These are phyloP conservation scores for Cladosporium sp. DNA, from an alignment of 2,329 filamentous ascomycete genomes.

Conservation along the genomic window DNA sequence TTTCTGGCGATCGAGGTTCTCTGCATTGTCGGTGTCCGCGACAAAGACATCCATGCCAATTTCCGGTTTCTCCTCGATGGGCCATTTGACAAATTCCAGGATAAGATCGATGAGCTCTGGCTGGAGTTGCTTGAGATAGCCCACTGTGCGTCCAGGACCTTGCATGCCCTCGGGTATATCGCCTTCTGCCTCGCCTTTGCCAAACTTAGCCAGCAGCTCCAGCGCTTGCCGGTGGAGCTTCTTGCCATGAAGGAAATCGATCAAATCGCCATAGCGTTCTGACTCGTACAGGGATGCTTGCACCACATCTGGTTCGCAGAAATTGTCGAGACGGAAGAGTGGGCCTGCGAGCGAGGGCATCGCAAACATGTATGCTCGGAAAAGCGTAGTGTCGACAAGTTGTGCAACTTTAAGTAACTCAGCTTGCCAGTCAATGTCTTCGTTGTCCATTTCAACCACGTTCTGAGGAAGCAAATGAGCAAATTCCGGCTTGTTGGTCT, in stretches of 20 bases:
- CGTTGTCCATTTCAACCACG: constrained; percentile 24
- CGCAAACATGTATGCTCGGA: constrained; percentile 92
- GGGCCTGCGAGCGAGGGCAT: constrained; percentile 79
- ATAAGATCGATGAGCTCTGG: constrained; percentile 87
- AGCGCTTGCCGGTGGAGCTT: constrained; percentile 84
- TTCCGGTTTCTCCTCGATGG: constrained; percentile 65
- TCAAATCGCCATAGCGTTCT: constrained; percentile 83
- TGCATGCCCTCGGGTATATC: constrained; percentile 56
- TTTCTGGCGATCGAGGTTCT: constrained; percentile 72
- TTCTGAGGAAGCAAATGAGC: constrained; percentile 34
- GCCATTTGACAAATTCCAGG: constrained; percentile 88
- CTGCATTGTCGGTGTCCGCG: constrained; percentile 90
- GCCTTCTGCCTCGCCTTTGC: constrained; percentile 50
- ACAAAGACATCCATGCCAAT: constrained; percentile 90
- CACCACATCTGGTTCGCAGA: constrained; percentile 92
- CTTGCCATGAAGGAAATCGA: constrained; percentile 98
- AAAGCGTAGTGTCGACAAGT: constrained; percentile 88
- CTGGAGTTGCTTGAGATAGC: constrained; percentile 83
- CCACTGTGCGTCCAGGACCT: constrained; percentile 78
- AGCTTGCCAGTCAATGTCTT: constrained; percentile 58
- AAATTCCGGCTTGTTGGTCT: constrained; percentile 42
- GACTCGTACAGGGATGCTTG: constrained; percentile 88
- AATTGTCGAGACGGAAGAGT: constrained; percentile 92
- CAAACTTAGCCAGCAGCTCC: constrained; percentile 76
- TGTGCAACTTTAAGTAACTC: constrained; percentile 73